Evolutionary conservation across 768 basidiomycete genomes (phyloP).

Genomic region (Paxillus ammoniavirescens): DNA sequence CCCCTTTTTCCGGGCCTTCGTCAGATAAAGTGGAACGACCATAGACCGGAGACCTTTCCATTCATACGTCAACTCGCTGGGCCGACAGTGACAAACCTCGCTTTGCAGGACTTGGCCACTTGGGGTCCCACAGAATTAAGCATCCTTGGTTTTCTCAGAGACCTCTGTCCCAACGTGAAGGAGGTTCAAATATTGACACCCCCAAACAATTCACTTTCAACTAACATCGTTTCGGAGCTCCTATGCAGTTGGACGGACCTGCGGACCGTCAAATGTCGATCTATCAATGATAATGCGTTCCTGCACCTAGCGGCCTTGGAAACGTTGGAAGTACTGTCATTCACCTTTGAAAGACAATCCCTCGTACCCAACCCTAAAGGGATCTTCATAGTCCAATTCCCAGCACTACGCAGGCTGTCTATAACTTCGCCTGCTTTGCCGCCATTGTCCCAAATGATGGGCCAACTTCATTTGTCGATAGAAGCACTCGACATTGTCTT

Average conservation of each 20-base stretch:
- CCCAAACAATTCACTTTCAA: not conserved
- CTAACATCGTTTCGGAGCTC: not conserved
- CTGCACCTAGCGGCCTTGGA: not conserved
- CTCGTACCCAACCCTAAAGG: too few relatives aligned
- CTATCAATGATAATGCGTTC: not conserved
- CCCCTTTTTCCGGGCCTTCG: slow-evolving; percentile 1
- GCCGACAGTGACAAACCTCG: not conserved
- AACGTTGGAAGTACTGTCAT: not conserved
- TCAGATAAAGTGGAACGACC: not conserved
- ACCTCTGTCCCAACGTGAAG: slow-evolving; percentile 1
- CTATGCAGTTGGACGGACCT: slow-evolving; percentile 3
- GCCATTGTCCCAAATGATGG: not conserved
- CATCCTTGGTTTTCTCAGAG: not conserved
- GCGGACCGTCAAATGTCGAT: not conserved
- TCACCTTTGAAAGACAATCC: not conserved
- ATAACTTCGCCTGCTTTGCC: not conserved
- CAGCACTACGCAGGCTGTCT: not conserved
- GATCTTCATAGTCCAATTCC: not conserved
- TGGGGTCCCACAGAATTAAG: not conserved
- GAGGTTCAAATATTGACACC: not conserved
- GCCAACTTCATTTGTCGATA: not conserved
- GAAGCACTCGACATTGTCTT: not conserved
- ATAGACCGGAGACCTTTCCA: not conserved
- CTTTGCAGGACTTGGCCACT: not conserved
- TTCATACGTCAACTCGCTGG: slow-evolving; percentile 4